Conservation (phyloP, 1,139 yeast species). For the Diutina neorugosa region DNA sequence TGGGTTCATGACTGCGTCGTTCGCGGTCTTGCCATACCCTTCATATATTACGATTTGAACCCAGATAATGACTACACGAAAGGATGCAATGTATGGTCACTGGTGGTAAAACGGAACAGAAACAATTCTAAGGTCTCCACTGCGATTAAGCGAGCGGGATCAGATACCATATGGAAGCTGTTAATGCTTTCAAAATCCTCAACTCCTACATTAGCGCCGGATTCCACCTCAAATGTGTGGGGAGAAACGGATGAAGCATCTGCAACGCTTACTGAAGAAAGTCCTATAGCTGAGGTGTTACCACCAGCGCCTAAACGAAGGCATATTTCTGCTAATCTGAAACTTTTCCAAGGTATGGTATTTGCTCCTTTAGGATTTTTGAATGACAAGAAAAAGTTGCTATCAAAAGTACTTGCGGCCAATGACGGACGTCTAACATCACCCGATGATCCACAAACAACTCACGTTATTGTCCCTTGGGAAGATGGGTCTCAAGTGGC, state of each 20-base stretch:
- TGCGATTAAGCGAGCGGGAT: not conserved
- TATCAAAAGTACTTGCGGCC: not conserved
- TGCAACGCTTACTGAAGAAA: not conserved
- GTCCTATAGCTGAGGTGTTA: not conserved
- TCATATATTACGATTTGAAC: slow-evolving; percentile 27
- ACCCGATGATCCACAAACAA: slow-evolving; percentile 7
- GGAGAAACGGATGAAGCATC: not conserved
- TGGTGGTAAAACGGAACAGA: slow-evolving; percentile 6
- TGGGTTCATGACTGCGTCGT: slow-evolving; percentile 59
- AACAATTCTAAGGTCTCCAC: not conserved
- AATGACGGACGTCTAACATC: not conserved
- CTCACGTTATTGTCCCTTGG: slow-evolving; percentile 33
- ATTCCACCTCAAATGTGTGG: not conserved
- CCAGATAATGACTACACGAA: slow-evolving; percentile 24
- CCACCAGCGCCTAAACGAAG: not conserved
- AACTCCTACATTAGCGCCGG: not conserved
- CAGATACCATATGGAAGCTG: not conserved
- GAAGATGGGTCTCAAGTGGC: slow-evolving; percentile 18
- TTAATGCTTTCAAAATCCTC: not conserved
- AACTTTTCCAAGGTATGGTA: not conserved
- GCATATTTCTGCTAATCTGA: not conserved
- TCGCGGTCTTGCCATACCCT: slow-evolving; percentile 48
- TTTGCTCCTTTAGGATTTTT: not conserved
- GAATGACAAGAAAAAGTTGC: not conserved
- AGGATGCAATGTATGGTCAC: slow-evolving; percentile 44